Base-by-base conservation (phyloP, 192 early-diverging fungal species). In the Backusella tuberculispora region DNA sequence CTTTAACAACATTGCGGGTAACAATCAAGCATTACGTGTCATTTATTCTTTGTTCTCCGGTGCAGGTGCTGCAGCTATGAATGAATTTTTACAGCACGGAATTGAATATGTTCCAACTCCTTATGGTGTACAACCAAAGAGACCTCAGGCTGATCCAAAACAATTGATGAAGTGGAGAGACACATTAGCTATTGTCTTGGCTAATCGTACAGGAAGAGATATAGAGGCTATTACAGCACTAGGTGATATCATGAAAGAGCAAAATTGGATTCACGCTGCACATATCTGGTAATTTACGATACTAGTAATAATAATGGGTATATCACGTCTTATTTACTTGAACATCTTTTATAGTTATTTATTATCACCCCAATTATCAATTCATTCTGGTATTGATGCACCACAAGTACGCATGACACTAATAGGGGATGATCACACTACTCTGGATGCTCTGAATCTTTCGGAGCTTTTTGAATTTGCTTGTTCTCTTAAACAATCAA, bases 401-500 rank as follows among this genome's bases (percentile, higher is more conserved):
- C 81, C 83, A 6, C 71, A 86, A 34, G 87, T 85, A 34, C 88
- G 92, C 24, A 79, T 92, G 50, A 87, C 92, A 2, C 82, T 98
- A 6, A 77, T 97, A 63, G 92, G 93, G 26, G 42, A 42, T 29
- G 83, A 83, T 71, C 73, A 65, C 56, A 15, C 26, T 34, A 69
- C 43, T 15, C 19, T 46, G 12, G 76, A 79, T 19, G 87, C 93
- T 10, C 74, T 97, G 2, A 89, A 88, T 69, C 74, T 90, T 56
- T 96, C 93, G 0, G 97, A 98, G 83, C 78, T 98, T 15, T 95
- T 89, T 76, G 97, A 98, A 80, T 91, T 92, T 80, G 88, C 90
- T 14, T 81, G 84, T 45, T 90, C 91, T 13, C 77, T 91, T 34
- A 79, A 78, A 34, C 74, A 86, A 3, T 24, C 40, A 47, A 43